Evolutionary conservation across 495 filamentous ascomycete species (phyloP).

Genomic region (Glutinoglossum americanum): DNA sequence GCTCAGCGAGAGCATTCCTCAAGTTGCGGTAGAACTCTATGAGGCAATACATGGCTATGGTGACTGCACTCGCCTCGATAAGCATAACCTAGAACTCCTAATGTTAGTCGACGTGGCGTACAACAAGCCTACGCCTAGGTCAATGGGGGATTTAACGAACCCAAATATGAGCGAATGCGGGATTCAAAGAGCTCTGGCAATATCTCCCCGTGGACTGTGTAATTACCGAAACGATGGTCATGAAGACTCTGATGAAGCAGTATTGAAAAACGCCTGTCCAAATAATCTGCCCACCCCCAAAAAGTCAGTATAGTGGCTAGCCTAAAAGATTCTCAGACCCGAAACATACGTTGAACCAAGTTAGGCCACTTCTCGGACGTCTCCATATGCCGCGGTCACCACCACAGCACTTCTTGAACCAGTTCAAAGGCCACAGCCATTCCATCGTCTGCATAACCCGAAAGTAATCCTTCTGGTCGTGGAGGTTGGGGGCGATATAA

Average conservation of each 20-base stretch:
- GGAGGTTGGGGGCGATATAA: conserved; percentile 61
- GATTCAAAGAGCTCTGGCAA: conserved; percentile 57
- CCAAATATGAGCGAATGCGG: conserved; percentile 16
- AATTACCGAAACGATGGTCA: conserved; percentile 59
- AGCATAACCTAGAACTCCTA: conserved; percentile 32
- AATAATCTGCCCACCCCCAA: conserved; percentile 31
- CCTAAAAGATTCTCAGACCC: neutral
- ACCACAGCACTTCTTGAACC: conserved; percentile 46
- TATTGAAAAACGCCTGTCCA: conserved; percentile 83
- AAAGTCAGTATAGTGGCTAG: neutral
- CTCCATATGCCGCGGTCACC: conserved; percentile 45
- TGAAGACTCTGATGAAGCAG: conserved; percentile 65
- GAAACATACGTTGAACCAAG: conserved; percentile 9
- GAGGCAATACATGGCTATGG: conserved; percentile 79
- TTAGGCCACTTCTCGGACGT: conserved; percentile 46
- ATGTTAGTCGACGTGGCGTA: neutral
- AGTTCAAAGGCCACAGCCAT: conserved; percentile 59
- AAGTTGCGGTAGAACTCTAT: conserved; percentile 80
- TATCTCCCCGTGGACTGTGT: conserved; percentile 48
- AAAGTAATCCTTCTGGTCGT: conserved; percentile 78
- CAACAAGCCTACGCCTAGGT: conserved; percentile 2
- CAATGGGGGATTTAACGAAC: neutral
- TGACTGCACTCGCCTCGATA: conserved; percentile 51
- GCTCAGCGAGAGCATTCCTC: conserved; percentile 39
- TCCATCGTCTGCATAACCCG: conserved; percentile 39